Evolutionary conservation across 306 rosid genomes (phyloP).

Genomic region (Medicago lupulina): DNA sequence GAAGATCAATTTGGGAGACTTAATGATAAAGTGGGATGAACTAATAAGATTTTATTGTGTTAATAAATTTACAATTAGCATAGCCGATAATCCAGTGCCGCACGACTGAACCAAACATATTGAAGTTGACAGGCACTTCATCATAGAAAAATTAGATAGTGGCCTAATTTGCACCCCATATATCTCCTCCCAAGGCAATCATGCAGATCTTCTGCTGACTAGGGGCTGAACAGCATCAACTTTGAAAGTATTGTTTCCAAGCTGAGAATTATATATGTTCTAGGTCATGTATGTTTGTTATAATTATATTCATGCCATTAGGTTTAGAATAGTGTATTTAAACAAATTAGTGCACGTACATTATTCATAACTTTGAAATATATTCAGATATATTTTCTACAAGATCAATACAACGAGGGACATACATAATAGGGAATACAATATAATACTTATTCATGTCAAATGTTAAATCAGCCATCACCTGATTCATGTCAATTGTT

Average conservation of each 20-base stretch:
- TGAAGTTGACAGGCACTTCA: background rate
- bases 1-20: too few relatives aligned
- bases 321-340: background rate
- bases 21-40: too few relatives aligned
- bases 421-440: conserved; percentile 18
- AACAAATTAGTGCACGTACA: background rate
- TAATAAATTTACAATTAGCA: background rate
- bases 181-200: background rate
- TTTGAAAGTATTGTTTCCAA: too few relatives aligned
- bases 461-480: conserved; percentile 39
- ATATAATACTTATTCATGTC: background rate
- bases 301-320: background rate
- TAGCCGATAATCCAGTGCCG: background rate
- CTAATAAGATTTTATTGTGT: background rate
- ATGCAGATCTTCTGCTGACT: too few relatives aligned
- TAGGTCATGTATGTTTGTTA: background rate
- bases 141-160: background rate
- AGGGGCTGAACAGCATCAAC: too few relatives aligned
- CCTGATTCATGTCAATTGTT: conserved; percentile 99
- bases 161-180: background rate
- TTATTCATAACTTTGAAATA: background rate
- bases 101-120: background rate
- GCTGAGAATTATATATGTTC: background rate
- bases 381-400: background rate
- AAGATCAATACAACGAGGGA: background rate